Base-by-base conservation (phyloP, 257 asterid species). In the Salvia splendens region DNA sequence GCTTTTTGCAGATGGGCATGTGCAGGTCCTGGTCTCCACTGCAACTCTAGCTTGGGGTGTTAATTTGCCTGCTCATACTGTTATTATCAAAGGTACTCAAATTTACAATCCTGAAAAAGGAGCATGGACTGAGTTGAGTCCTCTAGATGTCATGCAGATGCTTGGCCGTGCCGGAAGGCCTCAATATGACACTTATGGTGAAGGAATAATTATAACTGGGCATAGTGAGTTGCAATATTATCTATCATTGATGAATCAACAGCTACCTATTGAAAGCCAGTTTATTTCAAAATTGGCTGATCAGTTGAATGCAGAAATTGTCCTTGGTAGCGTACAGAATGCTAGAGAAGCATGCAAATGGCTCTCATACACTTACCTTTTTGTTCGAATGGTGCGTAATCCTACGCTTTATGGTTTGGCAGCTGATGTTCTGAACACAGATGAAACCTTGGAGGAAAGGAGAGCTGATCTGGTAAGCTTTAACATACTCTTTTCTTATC, bases 101-200 rank as follows among this genome's bases (percentile, higher is more conserved):
- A 84, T 84, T 50, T 84, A 84, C 72, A 84, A 79, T 78, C 89
- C 89, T 59, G 89, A 84, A 66, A 84, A 84, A 74, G 89, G 89
- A 68, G 86, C 83, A 38, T 84, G 89, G 89, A 84, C 89, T 30
- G 89, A 84, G 75, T 74, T 84, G 20, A 84, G 89, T 59, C 89
- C 89, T 64, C 78, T 84, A 63, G 89, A 84, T 74, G 89, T 84
- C 67, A 84, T 84, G 89, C 89, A 84, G 76, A 84, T 84, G 89
- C 89, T 84, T 81, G 89, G 89, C 67, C 89, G 89, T 65, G 89
- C 89, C 76, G 89, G 89, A 69, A 81, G 89, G 79, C 89, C 89
- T 58, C 89, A 84, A 55, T 84, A 76, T 57, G 89, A 84, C 49
- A 78, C 83, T 30, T 74, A 76, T 40, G 89, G 89, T 69, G 89